These are phyloP conservation scores for Mycena indigotica DNA, from an alignment of 768 basidiomycete species.

Conservation along the genomic window DNA sequence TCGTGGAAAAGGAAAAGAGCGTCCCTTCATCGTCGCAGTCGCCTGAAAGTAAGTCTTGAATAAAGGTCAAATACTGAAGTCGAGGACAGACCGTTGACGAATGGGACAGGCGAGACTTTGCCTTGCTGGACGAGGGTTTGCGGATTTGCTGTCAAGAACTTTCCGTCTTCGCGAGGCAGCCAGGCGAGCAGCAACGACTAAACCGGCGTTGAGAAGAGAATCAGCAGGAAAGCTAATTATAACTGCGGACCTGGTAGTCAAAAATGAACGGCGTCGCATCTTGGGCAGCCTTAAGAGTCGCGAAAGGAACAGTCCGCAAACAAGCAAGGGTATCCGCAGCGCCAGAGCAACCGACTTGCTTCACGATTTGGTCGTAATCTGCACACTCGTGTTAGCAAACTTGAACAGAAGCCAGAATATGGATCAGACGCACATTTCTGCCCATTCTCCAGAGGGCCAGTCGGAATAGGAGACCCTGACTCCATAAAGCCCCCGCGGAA, in stretches of 20 bases:
- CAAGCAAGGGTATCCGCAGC: constrained; percentile 44
- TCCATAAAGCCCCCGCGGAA: constrained; percentile 57
- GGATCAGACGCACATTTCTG: constrained; percentile 33
- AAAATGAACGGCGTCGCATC: constrained; percentile 42
- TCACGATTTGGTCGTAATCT: constrained; percentile 47
- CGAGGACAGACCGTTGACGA: constrained; percentile 30
- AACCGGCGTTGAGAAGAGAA: background rate
- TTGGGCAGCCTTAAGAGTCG: constrained; percentile 40
- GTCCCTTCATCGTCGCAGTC: constrained; percentile 45
- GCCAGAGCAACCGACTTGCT: constrained; percentile 32
- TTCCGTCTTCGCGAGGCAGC: constrained; percentile 52
- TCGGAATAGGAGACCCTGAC: constrained; percentile 49
- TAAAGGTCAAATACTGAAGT: background rate
- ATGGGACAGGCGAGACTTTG: constrained; percentile 49
- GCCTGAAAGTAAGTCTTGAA: constrained; percentile 8
- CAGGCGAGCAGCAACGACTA: constrained; percentile 50
- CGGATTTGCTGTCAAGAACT: constrained; percentile 49
- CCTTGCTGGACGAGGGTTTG: constrained; percentile 45
- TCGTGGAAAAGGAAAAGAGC: constrained; percentile 30
- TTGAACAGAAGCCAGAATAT: background rate
- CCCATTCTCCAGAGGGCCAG: constrained; percentile 44
- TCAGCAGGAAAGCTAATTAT: background rate
- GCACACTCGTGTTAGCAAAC: background rate
- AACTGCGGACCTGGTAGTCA: constrained; percentile 37
- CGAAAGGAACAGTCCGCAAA: constrained; percentile 40